These are phyloP conservation scores for Narthecium ossifragum DNA, from an alignment of 106 monocot genomes.

Conservation along the genomic window DNA sequence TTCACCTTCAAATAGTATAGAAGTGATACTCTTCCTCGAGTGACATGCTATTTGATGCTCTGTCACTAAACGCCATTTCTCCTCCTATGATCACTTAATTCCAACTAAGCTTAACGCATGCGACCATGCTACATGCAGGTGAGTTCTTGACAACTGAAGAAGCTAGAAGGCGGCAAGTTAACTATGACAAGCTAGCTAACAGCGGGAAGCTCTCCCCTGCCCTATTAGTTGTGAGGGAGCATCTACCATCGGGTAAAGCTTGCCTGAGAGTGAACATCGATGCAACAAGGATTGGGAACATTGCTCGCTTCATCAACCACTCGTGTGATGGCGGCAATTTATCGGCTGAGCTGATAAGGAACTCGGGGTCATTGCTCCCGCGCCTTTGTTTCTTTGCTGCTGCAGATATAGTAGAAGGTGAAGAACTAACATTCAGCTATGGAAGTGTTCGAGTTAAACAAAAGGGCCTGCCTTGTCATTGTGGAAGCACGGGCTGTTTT, in stretches of 20 bases:
- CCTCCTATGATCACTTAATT: too few relatives aligned
- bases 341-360: conserved; percentile 46
- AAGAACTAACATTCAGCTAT: conserved; percentile 85
- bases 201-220: conserved; percentile 38
- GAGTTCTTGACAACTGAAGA: conserved; percentile 77
- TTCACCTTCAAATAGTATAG: too few relatives aligned
- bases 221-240: conserved; percentile 80
- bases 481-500: conserved; percentile 47
- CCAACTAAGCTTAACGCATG: too few relatives aligned
- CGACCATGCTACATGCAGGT: conserved; percentile 45
- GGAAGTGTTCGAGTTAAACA: conserved; percentile 25
- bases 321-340: conserved; percentile 94
- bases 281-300: conserved; percentile 74
- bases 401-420: conserved; percentile 45
- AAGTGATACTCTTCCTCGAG: too few relatives aligned
- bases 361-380: conserved; percentile 64
- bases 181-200: conserved; percentile 48
- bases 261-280: conserved; percentile 87
- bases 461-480: conserved; percentile 58
- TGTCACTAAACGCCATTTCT: too few relatives aligned
- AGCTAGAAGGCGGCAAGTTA: conserved; percentile 46
- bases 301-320: conserved; percentile 88
- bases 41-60: too few relatives aligned
- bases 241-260: conserved; percentile 82
- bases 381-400: conserved; percentile 87